phyloP scores from a whole-genome alignment of 2,329 filamentous ascomycete genomes.

The Phyllosticta ampelicida region DNA sequence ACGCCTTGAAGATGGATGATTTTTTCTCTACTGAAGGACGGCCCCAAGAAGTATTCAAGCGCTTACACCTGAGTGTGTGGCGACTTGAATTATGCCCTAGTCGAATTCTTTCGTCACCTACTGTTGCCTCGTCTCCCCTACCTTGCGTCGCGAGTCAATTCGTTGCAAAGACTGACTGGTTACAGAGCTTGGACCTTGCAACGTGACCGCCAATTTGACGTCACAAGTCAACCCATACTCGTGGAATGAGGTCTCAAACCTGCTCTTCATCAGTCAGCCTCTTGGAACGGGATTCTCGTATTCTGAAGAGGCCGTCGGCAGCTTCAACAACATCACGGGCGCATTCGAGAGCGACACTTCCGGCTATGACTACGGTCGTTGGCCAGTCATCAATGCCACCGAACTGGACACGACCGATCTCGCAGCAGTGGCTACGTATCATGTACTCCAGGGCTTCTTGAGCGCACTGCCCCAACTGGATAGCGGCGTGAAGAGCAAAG shows the following conservation, averaged over 20 bases:
- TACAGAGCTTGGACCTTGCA: conserved; percentile 30
- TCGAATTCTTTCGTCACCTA: too few relatives aligned
- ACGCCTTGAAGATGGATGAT: too few relatives aligned
- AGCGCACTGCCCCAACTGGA: conserved; percentile 39
- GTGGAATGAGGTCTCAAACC: conserved; percentile 49
- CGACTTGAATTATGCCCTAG: too few relatives aligned
- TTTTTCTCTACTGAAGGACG: too few relatives aligned
- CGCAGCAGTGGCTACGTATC: conserved; percentile 45
- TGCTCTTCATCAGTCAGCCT: conserved; percentile 53
- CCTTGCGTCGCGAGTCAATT: too few relatives aligned
- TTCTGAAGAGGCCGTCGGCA: conserved; percentile 11
- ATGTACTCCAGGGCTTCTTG: conserved; percentile 46
- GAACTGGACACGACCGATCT: conserved; percentile 45
- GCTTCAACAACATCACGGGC: conserved; percentile 33
- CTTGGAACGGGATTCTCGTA: conserved; percentile 49
- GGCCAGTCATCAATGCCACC: conserved; percentile 39
- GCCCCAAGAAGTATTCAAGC: too few relatives aligned
- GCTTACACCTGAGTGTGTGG: too few relatives aligned
- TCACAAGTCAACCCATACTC: conserved; percentile 43
- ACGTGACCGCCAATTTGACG: conserved; percentile 25
- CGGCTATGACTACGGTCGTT: conserved; percentile 36
- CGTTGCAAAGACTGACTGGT: conserved; percentile 6
- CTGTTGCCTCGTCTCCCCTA: background rate
- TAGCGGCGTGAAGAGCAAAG: conserved; percentile 36
- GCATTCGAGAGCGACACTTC: conserved; percentile 35